Percentiles rank a stretch among this genome's conserved stretches.
Evolutionary conservation across 139 green algal species (phyloP).

Genomic region (Haematococcus sp.): DNA sequence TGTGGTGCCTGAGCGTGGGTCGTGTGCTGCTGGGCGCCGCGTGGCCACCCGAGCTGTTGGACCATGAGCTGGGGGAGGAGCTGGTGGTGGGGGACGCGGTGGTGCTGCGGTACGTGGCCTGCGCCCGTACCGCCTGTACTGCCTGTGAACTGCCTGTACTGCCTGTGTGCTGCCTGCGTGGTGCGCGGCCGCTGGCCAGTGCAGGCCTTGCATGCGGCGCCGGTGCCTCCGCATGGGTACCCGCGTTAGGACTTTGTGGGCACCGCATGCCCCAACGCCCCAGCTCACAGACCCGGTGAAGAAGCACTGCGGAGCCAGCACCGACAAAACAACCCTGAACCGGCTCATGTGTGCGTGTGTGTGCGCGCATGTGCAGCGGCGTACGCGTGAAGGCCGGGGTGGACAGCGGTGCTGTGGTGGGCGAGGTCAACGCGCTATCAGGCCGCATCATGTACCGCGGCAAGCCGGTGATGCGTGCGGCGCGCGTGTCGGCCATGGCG

Average conservation of each 20-base stretch:
- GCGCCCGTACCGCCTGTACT: not conserved
- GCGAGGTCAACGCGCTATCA: conserved; percentile 30
- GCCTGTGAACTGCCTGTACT: too few species aligned
- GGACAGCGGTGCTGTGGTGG: conserved; percentile 29
- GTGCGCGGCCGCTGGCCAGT: too few species aligned
- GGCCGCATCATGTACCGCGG: conserved; percentile 40
- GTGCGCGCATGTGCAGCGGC: conserved; percentile 12
- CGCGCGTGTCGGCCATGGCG: conserved; percentile 15
- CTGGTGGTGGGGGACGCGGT: conserved; percentile 23
- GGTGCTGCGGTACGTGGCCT: conserved; percentile 25
- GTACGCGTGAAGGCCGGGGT: conserved; percentile 41
- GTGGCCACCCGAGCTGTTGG: conserved; percentile 24
- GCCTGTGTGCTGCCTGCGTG: too few species aligned
- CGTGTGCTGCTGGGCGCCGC: conserved; percentile 11
- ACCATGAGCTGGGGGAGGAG: conserved; percentile 33
- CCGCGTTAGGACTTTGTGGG: too few species aligned
- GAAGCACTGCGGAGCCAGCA: too few species aligned
- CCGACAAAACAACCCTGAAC: too few species aligned
- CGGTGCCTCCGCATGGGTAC: too few species aligned
- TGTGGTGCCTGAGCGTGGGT: conserved; percentile 18
- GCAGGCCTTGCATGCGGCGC: too few species aligned
- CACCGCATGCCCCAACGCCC: too few species aligned
- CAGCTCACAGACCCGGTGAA: too few species aligned
- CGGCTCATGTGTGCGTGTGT: not conserved
- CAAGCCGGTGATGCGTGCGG: conserved; percentile 23